Percentiles rank a stretch among this genome's conserved stretches.
Conservation (phyloP, 371 early-diverging fungal species). For the Smittium mucronatum region DNA sequence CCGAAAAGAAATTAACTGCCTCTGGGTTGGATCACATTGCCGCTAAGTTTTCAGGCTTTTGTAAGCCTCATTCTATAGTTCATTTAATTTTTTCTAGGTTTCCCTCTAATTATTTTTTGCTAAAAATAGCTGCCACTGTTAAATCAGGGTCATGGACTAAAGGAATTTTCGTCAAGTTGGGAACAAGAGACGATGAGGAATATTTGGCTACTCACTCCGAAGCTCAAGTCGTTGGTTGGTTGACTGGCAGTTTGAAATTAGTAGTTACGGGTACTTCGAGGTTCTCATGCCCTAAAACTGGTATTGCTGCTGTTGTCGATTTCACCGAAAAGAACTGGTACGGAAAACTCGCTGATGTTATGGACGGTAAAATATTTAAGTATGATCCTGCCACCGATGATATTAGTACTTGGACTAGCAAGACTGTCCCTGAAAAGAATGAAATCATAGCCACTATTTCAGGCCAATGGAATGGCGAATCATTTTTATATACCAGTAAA, state of each 20-base stretch:
- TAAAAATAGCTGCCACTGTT: conserved; percentile 31
- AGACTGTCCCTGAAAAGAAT: conserved; percentile 32
- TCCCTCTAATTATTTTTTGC: background rate
- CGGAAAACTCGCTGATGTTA: conserved; percentile 35
- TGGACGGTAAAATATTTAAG: conserved; percentile 39
- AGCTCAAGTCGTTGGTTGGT: conserved; percentile 37
- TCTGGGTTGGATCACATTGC: conserved; percentile 41
- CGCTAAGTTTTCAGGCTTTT: conserved; percentile 43
- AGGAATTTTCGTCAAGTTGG: conserved; percentile 41
- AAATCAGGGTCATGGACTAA: conserved; percentile 38
- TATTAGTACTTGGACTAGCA: conserved; percentile 29
- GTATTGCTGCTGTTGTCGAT: conserved; percentile 35
- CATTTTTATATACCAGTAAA: conserved; percentile 16
- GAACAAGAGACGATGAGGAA: conserved; percentile 36
- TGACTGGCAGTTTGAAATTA: conserved; percentile 33
- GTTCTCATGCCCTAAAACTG: conserved; percentile 35
- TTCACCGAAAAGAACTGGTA: conserved; percentile 44
- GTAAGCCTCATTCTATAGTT: background rate
- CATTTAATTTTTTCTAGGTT: too few relatives aligned
- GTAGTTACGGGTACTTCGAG: conserved; percentile 28
- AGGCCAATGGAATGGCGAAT: conserved; percentile 47
- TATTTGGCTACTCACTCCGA: conserved; percentile 37
- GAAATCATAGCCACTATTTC: conserved; percentile 38
- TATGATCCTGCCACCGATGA: conserved; percentile 32
- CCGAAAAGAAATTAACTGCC: conserved; percentile 36